phyloP scores from a whole-genome alignment of 1,284 basidiomycete genomes.

The Gomphus sp. region DNA sequence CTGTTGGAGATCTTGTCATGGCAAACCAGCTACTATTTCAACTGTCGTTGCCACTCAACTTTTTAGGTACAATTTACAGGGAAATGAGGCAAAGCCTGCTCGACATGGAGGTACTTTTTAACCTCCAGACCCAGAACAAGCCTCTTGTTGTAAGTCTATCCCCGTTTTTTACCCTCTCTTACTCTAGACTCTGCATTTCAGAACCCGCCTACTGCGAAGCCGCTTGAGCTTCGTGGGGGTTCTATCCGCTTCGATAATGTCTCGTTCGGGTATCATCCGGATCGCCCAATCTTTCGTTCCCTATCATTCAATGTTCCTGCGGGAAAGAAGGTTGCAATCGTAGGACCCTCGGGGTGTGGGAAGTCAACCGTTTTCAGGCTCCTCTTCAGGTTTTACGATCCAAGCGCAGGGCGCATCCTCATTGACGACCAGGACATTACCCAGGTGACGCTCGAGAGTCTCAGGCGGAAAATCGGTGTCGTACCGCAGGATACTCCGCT shows the following conservation, averaged over 20 bases:
- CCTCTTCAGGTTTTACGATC: constrained; percentile 92
- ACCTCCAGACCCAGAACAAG: constrained; percentile 77
- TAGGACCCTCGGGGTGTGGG: constrained; percentile 96
- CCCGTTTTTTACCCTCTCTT: background rate
- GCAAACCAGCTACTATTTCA: constrained; percentile 99
- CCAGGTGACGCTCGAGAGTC: constrained; percentile 61
- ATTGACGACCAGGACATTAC: constrained; percentile 85
- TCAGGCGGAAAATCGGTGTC: constrained; percentile 78
- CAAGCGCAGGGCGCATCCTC: constrained; percentile 68
- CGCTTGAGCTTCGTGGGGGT: constrained; percentile 69
- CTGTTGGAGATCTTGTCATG: constrained; percentile 96
- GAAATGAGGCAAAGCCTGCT: constrained; percentile 92
- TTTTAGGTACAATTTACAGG: constrained; percentile 93
- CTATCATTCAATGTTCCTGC: constrained; percentile 91
- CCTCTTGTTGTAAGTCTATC: constrained; percentile 47
- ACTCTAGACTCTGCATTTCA: constrained; percentile 21
- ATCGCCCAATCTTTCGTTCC: constrained; percentile 84
- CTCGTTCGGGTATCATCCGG: constrained; percentile 83
- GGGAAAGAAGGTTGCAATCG: constrained; percentile 92
- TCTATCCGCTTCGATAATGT: constrained; percentile 93
- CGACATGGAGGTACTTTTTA: constrained; percentile 96
- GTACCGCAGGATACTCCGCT: constrained; percentile 98
- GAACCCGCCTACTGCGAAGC: constrained; percentile 62
- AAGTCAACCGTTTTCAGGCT: constrained; percentile 96
- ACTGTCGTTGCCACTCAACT: constrained; percentile 91